Evolutionary conservation across 768 basidiomycete genomes (phyloP).

Genomic region (Cytidiella melzeri): DNA sequence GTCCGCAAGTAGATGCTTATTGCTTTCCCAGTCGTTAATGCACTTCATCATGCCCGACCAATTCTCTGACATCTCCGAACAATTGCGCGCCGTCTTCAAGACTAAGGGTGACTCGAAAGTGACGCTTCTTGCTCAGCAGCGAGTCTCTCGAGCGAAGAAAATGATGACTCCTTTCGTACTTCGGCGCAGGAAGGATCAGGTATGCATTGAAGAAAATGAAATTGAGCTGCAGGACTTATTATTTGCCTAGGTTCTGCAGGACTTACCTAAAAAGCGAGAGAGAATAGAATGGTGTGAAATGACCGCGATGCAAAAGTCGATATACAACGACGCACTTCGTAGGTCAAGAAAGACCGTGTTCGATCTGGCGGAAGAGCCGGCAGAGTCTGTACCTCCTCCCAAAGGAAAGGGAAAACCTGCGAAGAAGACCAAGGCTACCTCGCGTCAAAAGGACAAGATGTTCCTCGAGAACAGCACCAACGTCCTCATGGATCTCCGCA

Average conservation of each 20-base stretch:
- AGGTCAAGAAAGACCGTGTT: slow-evolving; percentile 78
- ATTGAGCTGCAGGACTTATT: background rate
- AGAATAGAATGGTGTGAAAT: slow-evolving; percentile 94
- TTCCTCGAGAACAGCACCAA: slow-evolving; percentile 83
- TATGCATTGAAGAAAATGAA: slow-evolving; percentile 20
- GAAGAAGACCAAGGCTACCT: slow-evolving; percentile 41
- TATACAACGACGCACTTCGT: slow-evolving; percentile 82
- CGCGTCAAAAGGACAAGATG: slow-evolving; percentile 52
- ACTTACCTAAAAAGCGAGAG: slow-evolving; percentile 89
- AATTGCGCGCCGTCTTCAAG: slow-evolving; percentile 93
- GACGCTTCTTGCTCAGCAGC: slow-evolving; percentile 84
- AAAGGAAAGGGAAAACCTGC: slow-evolving; percentile 27
- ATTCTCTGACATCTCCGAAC: slow-evolving; percentile 71
- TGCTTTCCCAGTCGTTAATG: slow-evolving; percentile 71
- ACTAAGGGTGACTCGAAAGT: slow-evolving; percentile 89
- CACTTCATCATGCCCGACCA: slow-evolving; percentile 95
- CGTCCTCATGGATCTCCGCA: slow-evolving; percentile 95
- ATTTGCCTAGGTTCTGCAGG: slow-evolving; percentile 68
- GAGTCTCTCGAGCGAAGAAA: slow-evolving; percentile 92
- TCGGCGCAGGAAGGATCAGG: slow-evolving; percentile 94
- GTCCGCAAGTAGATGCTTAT: background rate
- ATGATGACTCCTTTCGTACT: slow-evolving; percentile 99
- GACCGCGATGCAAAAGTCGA: slow-evolving; percentile 72
- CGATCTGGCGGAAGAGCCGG: slow-evolving; percentile 34
- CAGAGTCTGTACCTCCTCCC: slow-evolving; percentile 25